These are phyloP conservation scores for Leptographium procerum DNA, from an alignment of 2,329 filamentous ascomycete genomes.

Conservation along the genomic window DNA sequence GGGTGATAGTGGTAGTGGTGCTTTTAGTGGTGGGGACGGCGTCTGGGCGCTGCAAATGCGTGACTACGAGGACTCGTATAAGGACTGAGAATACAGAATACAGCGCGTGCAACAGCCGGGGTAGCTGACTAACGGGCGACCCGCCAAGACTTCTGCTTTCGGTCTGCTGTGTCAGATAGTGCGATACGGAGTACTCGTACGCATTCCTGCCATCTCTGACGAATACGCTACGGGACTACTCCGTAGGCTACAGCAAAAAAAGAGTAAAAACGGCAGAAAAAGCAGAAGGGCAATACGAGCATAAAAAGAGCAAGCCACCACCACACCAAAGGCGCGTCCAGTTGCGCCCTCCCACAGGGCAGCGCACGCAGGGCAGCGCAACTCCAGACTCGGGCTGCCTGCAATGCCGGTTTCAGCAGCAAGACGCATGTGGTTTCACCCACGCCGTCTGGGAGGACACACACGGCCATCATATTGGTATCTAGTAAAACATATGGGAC, in stretches of 20 bases:
- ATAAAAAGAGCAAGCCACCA: too few relatives aligned
- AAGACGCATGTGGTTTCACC: not conserved
- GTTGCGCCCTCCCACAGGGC: too few relatives aligned
- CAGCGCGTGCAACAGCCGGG: not conserved
- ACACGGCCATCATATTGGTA: not conserved
- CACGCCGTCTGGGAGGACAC: not conserved
- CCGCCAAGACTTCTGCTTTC: not conserved
- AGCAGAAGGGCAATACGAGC: too few relatives aligned
- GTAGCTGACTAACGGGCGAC: not conserved
- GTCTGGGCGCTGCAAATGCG: not conserved
- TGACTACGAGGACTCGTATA: not conserved
- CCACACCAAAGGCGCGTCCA: too few relatives aligned
- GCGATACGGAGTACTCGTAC: not conserved
- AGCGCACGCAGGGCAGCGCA: not conserved
- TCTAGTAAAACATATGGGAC: too few relatives aligned
- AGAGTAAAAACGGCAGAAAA: too few relatives aligned
- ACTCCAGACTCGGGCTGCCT: too few relatives aligned
- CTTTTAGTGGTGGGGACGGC: not conserved
- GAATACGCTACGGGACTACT: too few relatives aligned
- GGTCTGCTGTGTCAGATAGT: not conserved
- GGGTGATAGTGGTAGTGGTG: not conserved
- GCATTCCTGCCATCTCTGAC: too few relatives aligned
- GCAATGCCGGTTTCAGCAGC: not conserved
- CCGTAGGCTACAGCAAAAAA: too few relatives aligned
- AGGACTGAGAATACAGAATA: not conserved